These are phyloP conservation scores for Leishmania mexicana DNA, from an alignment of 208 protist species.

Conservation along the genomic window DNA sequence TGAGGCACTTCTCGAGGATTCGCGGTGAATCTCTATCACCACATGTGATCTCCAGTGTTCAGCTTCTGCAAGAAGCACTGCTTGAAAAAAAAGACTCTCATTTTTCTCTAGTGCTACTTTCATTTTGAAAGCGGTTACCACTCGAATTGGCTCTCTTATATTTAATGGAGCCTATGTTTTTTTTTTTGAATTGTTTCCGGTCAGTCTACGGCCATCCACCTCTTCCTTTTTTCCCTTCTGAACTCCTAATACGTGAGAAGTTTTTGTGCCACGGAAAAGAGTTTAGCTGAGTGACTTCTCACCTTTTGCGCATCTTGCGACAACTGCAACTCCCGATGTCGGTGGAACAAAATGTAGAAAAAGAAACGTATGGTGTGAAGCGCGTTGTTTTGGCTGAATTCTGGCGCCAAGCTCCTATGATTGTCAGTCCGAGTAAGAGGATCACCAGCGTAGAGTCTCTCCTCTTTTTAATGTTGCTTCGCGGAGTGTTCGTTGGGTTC, in stretches of 20 bases:
- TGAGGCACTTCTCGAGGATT: constrained; percentile 66
- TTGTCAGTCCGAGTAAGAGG: neutral
- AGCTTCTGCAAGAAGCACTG: neutral
- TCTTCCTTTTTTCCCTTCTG: constrained; percentile 12
- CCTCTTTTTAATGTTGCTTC: neutral
- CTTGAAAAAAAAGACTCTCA: neutral
- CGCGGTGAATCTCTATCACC: constrained; percentile 30
- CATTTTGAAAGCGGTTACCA: neutral
- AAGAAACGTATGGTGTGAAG: neutral
- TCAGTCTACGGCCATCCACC: neutral
- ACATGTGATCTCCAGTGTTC: neutral
- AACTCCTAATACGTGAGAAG: neutral
- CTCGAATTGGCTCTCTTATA: neutral
- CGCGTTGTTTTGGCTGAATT: neutral
- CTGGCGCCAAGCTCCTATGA: neutral
- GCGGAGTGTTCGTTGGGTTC: no score
- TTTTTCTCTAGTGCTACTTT: neutral
- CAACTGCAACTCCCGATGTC: neutral
- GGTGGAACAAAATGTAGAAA: neutral
- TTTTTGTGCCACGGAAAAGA: neutral
- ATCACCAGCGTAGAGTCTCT: neutral
- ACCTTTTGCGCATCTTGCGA: neutral
- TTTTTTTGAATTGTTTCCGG: constrained; percentile 20
- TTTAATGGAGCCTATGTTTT: neutral
- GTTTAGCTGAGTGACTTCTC: neutral